Base-by-base conservation (phyloP, 1,139 yeast species). In the Candida glucosophila region DNA sequence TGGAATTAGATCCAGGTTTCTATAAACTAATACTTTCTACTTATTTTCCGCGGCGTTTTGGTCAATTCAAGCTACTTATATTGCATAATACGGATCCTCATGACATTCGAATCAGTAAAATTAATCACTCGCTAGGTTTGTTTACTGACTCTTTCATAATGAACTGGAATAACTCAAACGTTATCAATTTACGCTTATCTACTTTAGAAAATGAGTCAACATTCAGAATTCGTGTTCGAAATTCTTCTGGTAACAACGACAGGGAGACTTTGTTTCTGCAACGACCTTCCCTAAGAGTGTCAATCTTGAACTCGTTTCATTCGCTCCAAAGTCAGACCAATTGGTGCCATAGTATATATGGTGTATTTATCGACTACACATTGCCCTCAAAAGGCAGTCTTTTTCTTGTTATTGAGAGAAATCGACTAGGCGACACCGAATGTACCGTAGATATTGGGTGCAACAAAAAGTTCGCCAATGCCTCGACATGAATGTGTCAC, bases 311-410 rank as follows among this genome's bases (percentile, higher is more conserved):
- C 26, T 53, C 41, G 17, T 47, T 43, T 10, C 27, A 29, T 24
- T 54, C 65, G 2, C 33, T 63, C 1, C 43, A 45, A 20, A 43
- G 60, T 8, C 62, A 60, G 31, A 58, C 58, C 24, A 36, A 46
- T 8, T 71, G 74, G 63, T 48, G 49, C 24, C 62, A 62, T 33
- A 45, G 55, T 10, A 37, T 62, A 11, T 63, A 62, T 37, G 77
- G 77, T 1, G 44, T 60, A 1, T 67, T 52, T 38, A 39, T 67
- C 8, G 68, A 66, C 24, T 47, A 49, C 31, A 23, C 33, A 10
- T 25, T 53, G 15, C 34, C 46, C 17, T 24, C 39, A 2, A 51
- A 55, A 15, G 61, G 59, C 9, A 38, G 49, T 20, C 57, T 59
- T 29, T 49, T 67, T 4, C 35, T 69, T 6, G 42, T 69, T 13